Evolutionary conservation across 495 filamentous ascomycete genomes (phyloP).

Genomic region (Viridothelium virens): DNA sequence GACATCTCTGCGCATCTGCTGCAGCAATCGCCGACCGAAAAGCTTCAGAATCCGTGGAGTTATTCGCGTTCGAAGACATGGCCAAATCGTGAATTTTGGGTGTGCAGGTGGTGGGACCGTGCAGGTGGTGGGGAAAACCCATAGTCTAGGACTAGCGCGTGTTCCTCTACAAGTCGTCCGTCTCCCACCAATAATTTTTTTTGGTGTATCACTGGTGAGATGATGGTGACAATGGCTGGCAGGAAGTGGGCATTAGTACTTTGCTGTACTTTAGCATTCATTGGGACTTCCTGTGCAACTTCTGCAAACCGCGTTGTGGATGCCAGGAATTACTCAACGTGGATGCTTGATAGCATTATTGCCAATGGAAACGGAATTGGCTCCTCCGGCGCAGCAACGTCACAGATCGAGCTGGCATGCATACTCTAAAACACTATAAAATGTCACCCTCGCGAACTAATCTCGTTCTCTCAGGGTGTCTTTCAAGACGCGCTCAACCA

Average conservation of each 20-base stretch:
- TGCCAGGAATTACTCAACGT: conserved; percentile 5
- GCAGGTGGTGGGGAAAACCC: too few relatives aligned
- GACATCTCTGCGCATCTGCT: too few relatives aligned
- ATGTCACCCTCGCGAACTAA: background rate
- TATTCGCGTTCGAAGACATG: too few relatives aligned
- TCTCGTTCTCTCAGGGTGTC: background rate
- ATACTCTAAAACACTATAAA: background rate
- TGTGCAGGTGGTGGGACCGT: too few relatives aligned
- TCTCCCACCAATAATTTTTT: background rate
- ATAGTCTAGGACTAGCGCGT: too few relatives aligned
- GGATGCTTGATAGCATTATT: conserved; percentile 7
- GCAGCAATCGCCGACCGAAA: too few relatives aligned
- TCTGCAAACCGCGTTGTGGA: background rate
- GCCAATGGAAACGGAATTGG: background rate
- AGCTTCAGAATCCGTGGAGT: too few relatives aligned
- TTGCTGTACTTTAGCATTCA: background rate
- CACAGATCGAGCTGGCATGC: conserved; percentile 4
- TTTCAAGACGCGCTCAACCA: background rate
- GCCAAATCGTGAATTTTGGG: too few relatives aligned
- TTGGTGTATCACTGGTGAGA: background rate
- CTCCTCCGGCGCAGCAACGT: background rate
- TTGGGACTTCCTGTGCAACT: background rate
- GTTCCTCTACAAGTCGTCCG: too few relatives aligned
- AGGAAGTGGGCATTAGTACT: conserved; percentile 26
- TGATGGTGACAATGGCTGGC: background rate